A percentile compares a stretch with the other conserved stretches of the same genome.
Evolutionary conservation across 495 filamentous ascomycete species (phyloP).

Genomic region (Cercophora newfieldiana): DNA sequence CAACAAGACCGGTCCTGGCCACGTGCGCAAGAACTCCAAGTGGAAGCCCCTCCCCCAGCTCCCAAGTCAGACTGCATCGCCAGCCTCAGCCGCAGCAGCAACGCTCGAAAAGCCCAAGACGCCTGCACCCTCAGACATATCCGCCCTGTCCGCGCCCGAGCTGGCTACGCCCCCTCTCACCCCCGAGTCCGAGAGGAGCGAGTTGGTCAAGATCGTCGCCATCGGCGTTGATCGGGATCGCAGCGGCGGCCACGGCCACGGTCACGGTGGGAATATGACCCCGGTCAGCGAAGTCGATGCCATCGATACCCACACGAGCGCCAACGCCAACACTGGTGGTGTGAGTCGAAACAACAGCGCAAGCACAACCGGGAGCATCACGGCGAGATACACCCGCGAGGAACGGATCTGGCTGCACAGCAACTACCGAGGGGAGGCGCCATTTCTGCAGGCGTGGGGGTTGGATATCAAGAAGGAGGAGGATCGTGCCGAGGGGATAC

Average conservation of each 20-base stretch:
- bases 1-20: background rate
- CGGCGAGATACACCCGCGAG: conserved; percentile 22
- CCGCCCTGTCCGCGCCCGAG: background rate
- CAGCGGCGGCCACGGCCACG: too few relatives aligned
- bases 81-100: too few relatives aligned
- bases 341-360: background rate
- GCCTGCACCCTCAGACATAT: background rate
- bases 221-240: too few relatives aligned
- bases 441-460: conserved; percentile 45
- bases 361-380: background rate
- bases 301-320: background rate
- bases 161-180: background rate
- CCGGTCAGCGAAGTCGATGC: background rate
- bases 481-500: conserved; percentile 37
- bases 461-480: conserved; percentile 32
- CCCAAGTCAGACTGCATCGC: too few relatives aligned
- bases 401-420: conserved; percentile 44
- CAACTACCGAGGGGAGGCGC: conserved; percentile 44
- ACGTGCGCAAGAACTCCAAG: conserved; percentile 21
- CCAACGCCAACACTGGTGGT: background rate
- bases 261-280: too few relatives aligned
- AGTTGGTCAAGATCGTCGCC: background rate
- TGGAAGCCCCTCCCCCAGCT: conserved; percentile 30
- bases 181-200: background rate
- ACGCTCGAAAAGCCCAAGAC: background rate